Percentiles rank a stretch among this genome's conserved stretches.
Conservation (phyloP, 2,329 filamentous ascomycete species). For the Aureobasidium lini region DNA sequence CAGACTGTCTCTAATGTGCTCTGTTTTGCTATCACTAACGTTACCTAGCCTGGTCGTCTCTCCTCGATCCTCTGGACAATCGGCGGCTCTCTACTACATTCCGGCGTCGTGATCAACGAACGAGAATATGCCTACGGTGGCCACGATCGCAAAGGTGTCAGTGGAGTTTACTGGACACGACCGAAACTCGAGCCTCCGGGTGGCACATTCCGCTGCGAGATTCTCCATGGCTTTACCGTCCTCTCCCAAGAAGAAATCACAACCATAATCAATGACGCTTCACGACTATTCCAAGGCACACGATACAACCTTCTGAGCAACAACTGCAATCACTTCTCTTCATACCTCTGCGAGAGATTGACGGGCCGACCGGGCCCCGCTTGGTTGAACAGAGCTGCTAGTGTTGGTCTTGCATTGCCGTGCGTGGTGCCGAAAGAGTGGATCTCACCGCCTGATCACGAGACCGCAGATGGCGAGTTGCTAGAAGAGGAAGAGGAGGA, state of each 20-base stretch:
- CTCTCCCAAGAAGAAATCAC: constrained; percentile 63
- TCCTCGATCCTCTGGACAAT: constrained; percentile 72
- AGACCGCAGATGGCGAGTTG: constrained; percentile 63
- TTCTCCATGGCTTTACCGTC: constrained; percentile 74
- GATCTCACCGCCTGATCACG: constrained; percentile 71
- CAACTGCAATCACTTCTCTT: constrained; percentile 87
- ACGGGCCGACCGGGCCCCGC: constrained; percentile 61
- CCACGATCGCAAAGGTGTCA: constrained; percentile 61
- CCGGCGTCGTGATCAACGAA: constrained; percentile 72
- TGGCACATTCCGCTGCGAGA: constrained; percentile 65
- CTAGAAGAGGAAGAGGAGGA: constrained; percentile 50
- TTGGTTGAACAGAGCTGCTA: constrained; percentile 80
- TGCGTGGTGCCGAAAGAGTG: constrained; percentile 78
- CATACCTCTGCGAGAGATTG: constrained; percentile 64
- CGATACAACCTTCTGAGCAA: constrained; percentile 74
- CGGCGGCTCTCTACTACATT: constrained; percentile 71
- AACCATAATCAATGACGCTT: constrained; percentile 56
- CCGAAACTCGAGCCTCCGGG: constrained; percentile 67
- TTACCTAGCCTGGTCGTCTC: constrained; percentile 58
- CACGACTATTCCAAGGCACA: constrained; percentile 65
- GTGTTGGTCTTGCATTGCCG: constrained; percentile 70
- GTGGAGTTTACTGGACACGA: constrained; percentile 73
- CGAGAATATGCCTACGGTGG: constrained; percentile 81
- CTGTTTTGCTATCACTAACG: neutral
- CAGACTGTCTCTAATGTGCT: constrained; percentile 2